Evolutionary conservation across 2,329 filamentous ascomycete species (phyloP).

Genomic region (Cercospora janseana): DNA sequence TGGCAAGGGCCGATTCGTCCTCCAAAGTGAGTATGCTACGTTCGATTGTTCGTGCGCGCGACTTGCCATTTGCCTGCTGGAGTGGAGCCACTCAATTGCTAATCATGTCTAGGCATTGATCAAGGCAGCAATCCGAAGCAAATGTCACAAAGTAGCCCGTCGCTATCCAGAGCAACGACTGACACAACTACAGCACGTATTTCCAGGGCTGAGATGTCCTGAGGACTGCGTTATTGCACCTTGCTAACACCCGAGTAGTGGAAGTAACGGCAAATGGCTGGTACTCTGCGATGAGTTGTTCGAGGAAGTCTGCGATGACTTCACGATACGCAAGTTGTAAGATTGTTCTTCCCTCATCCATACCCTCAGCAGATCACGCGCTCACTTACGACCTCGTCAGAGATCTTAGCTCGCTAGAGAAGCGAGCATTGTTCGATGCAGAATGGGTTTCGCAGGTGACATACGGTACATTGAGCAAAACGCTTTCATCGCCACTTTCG

Average conservation of each 20-base stretch:
- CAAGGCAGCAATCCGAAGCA: conserved; percentile 20
- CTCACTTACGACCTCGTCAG: not conserved
- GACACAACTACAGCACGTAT: conserved; percentile 14
- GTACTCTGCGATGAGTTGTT: conserved; percentile 19
- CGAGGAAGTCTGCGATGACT: conserved; percentile 18
- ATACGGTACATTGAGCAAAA: conserved; percentile 7
- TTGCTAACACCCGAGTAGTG: not conserved
- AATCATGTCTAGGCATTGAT: conserved; percentile 14
- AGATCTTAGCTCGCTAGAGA: conserved; percentile 7
- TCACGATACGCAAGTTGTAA: conserved; percentile 17
- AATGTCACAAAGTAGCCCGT: conserved; percentile 16
- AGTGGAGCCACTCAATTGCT: not conserved
- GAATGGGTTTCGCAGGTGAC: conserved; percentile 20
- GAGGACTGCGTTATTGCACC: not conserved
- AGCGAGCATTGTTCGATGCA: conserved; percentile 16
- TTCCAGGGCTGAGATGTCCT: not conserved
- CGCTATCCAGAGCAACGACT: conserved; percentile 14
- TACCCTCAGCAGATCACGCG: too few species aligned
- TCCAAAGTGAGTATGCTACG: conserved; percentile 2
- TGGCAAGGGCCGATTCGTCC: conserved; percentile 13
- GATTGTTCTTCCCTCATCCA: not conserved
- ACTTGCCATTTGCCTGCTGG: not conserved
- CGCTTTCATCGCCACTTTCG: not conserved
- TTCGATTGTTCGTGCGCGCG: not conserved
- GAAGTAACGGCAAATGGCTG: conserved; percentile 21